A percentile compares a stretch with the other conserved stretches of the same genome.
phyloP scores from a whole-genome alignment of 2,329 filamentous ascomycete genomes.

The Claviceps pazoutovae region DNA sequence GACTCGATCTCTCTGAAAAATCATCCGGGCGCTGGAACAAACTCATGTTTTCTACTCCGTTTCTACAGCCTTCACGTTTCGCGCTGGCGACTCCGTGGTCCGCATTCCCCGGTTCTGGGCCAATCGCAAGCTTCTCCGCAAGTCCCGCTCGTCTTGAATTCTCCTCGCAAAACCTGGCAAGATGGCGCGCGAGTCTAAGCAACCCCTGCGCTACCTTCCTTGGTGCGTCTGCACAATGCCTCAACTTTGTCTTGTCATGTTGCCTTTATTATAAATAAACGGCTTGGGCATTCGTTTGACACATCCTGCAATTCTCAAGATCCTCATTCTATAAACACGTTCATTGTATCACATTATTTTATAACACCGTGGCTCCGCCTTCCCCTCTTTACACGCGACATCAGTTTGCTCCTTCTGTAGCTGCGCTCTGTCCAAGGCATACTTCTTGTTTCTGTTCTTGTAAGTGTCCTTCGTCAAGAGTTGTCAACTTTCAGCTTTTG shows the following conservation, averaged over 20 bases:
- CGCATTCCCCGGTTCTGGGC: not conserved
- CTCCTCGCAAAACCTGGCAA: too few species aligned
- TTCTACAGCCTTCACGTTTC: not conserved
- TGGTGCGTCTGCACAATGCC: not conserved
- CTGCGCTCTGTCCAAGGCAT: not conserved
- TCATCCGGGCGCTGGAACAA: too few species aligned
- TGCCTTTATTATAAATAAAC: too few species aligned
- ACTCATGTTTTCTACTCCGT: too few species aligned
- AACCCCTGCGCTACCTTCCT: not conserved
- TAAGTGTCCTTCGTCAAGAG: not conserved
- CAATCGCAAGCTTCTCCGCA: constrained; percentile 7
- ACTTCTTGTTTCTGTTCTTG: not conserved
- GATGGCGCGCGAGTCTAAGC: constrained; percentile 1
- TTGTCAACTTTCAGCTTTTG: not conserved
- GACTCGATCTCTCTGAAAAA: too few species aligned
- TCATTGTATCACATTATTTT: not conserved
- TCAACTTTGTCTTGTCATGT: too few species aligned
- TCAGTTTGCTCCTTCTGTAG: not conserved
- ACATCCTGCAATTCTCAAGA: too few species aligned
- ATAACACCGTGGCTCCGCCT: not conserved
- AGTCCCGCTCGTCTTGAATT: not conserved
- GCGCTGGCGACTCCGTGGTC: not conserved
- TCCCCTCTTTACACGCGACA: not conserved
- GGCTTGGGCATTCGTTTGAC: too few species aligned
- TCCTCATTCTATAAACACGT: too few species aligned